Evolutionary conservation across 805 yeast species (phyloP), one percentile per base, ranked within the genome.

Genomic region (Candida boidinii): DNA sequence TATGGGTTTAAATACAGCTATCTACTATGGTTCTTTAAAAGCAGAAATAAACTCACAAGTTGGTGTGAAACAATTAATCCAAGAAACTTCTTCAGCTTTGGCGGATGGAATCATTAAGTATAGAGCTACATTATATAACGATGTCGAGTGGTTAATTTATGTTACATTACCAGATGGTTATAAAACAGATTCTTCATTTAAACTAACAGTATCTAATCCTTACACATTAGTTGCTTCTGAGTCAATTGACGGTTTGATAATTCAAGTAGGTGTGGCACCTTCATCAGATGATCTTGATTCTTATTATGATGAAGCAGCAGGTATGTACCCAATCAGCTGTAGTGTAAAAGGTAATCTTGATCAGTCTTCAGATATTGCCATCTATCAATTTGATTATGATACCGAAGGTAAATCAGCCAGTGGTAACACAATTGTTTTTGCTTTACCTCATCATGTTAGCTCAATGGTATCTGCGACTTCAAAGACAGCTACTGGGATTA

Each of bases 291-390:
- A 51, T 30, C 44, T 50, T 22, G 78, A 69, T 20, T 51, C 60
- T 17, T 66, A 56, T 44, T 74, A 75, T 47, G 85, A 77, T 50
- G 48, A 60, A 32, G 73, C 82, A 18, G 86, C 88, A 28, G 90
- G 90, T 35, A 62, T 64, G 49, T 81, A 76, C 43, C 71, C 73
- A 10, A 65, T 67, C 3, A 59, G 59, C 26, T 77, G 76, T 14
- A 36, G 47, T 4, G 46, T 78, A 15, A 43, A 47, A 15, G 84
- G 81, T 34, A 48, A 63, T 4, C 68, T 63, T 15, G 44, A 59
- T 16, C 58, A 58, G 27, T 38, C 55, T 4, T 62, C 60, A 19
- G 35, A 47, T 3, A 25, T 17, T 23, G 43, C 43, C 6, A 42
- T 46, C 5, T 78, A 75, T 49, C 44, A 58, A 24, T 65, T 75